phyloP scores from a whole-genome alignment of 2,329 filamentous ascomycete genomes.

The Monascus ruber region DNA sequence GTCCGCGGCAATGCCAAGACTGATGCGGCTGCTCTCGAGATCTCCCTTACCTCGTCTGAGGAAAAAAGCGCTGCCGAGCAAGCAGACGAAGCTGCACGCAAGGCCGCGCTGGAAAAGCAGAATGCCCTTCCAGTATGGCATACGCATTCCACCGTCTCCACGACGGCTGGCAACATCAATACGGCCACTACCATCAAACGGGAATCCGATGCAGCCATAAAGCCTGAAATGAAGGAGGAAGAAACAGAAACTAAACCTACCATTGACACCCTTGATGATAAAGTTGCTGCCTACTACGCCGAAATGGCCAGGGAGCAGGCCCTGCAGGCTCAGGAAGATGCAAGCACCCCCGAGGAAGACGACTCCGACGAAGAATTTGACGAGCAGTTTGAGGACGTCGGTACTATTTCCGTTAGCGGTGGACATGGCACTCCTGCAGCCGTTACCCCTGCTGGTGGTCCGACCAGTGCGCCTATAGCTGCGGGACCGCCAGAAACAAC shows the following conservation, averaged over 20 bases:
- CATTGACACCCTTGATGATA: conserved; percentile 33
- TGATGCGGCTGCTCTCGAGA: conserved; percentile 34
- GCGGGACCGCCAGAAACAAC: conserved; percentile 6
- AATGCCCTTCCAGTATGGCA: conserved; percentile 44
- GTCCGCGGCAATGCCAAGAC: conserved; percentile 34
- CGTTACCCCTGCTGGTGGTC: conserved; percentile 20
- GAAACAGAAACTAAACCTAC: conserved; percentile 33
- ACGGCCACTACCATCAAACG: conserved; percentile 12
- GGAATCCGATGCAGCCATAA: conserved; percentile 22
- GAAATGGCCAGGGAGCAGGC: conserved; percentile 35
- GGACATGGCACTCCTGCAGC: conserved; percentile 23
- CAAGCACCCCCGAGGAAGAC: conserved; percentile 28
- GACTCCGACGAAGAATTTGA: conserved; percentile 29
- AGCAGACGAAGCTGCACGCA: conserved; percentile 36
- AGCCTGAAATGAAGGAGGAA: conserved; percentile 29
- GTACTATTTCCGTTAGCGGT: conserved; percentile 24
- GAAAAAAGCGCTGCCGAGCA: conserved; percentile 40
- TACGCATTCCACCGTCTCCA: conserved; percentile 38
- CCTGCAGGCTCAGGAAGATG: conserved; percentile 30
- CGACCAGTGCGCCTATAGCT: conserved; percentile 16
- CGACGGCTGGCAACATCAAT: conserved; percentile 12
- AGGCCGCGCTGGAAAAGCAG: conserved; percentile 39
- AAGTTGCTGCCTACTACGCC: conserved; percentile 36
- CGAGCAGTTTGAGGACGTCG: conserved; percentile 35
- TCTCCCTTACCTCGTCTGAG: conserved; percentile 37